These are phyloP conservation scores for Sambucus nigra DNA, from an alignment of 129 eudicot species.

Conservation along the genomic window DNA sequence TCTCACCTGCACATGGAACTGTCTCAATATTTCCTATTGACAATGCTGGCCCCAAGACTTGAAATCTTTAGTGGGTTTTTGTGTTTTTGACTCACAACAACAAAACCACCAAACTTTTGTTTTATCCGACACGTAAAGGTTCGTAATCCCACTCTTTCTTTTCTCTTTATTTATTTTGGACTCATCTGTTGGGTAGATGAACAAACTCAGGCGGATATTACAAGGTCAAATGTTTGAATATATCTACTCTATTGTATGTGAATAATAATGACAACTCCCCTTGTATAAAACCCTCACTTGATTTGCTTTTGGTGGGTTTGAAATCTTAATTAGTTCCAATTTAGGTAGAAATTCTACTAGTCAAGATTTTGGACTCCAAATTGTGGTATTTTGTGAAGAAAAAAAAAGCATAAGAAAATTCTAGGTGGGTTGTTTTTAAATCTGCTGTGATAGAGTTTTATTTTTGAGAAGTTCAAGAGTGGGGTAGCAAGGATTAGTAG, in stretches of 20 bases:
- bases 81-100: constrained; percentile 7
- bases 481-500: no score
- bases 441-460: constrained; percentile 7
- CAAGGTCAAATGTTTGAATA: constrained; percentile 20
- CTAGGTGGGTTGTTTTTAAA: background rate
- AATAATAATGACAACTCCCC: background rate
- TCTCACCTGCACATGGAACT: background rate
- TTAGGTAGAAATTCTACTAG: constrained; percentile 33
- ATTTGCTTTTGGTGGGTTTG: constrained; percentile 6
- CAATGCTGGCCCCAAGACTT: background rate
- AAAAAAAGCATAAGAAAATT: background rate
- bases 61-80: constrained; percentile 12
- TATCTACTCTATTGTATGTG: constrained; percentile 13
- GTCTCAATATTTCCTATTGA: background rate
- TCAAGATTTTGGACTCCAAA: constrained; percentile 13
- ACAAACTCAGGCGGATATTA: constrained; percentile 36
- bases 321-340: constrained; percentile 22
- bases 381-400: background rate
- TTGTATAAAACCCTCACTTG: constrained; percentile 6
- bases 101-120: constrained; percentile 20
- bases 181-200: constrained; percentile 38
- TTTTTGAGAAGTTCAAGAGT: background rate
- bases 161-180: constrained; percentile 5
- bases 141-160: background rate
- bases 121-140: constrained; percentile 27